Base-by-base conservation (phyloP, 495 filamentous ascomycete genomes). In the Hypoxylon lienhwacheense region DNA sequence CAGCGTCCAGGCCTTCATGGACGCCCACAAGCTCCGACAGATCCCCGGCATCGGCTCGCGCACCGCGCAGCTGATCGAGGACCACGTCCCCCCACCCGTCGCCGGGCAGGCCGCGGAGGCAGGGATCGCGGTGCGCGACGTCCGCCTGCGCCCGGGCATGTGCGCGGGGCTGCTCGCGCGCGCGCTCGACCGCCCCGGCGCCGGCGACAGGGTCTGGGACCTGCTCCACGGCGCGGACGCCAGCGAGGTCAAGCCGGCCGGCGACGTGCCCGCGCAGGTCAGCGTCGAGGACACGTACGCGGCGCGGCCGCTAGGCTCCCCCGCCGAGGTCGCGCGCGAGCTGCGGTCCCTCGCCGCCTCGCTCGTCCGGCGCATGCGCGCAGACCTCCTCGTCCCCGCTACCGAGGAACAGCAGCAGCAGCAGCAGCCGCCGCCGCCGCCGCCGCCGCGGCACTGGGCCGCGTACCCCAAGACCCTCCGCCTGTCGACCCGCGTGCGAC, bases 221-320 rank as follows among this genome's bases (percentile, higher is more conserved):
- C 70, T 87, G 1, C 67, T 88, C 5, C 78, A 88, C 62, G 86
- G 83, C 29, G 68, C 81, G 11, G 86, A 88, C 63, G 63, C 76
- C 46, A 73, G 79, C 5, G 83, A 87, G 32, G 90, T 97, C 12
- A 77, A 80, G 14, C 77, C 84, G 53, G 87, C 85, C 1, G 80
- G 82, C 57, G 82, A 82, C 29, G 68, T 95, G 10, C 92, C 92
- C 0, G 83, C 82, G 8, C 91, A 96, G 67, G 96, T 97, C 66
- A 91, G 88, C 68, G 95, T 97, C 53, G 92, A 97, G 65, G 90
- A 97, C 66, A 89, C 88, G 4, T 97, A 93, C 65, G 75, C 77
- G 37, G 50, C 64, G 15, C 55, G 56, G 2, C 80, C 81, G 1
- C 73, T 96, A 1, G 78, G 84, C 55, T 81, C 75, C 0, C 53